Percentiles rank a stretch among this genome's conserved stretches.
phyloP scores from a whole-genome alignment of 345 rosid genomes.

The Lenwebbia sp. region DNA sequence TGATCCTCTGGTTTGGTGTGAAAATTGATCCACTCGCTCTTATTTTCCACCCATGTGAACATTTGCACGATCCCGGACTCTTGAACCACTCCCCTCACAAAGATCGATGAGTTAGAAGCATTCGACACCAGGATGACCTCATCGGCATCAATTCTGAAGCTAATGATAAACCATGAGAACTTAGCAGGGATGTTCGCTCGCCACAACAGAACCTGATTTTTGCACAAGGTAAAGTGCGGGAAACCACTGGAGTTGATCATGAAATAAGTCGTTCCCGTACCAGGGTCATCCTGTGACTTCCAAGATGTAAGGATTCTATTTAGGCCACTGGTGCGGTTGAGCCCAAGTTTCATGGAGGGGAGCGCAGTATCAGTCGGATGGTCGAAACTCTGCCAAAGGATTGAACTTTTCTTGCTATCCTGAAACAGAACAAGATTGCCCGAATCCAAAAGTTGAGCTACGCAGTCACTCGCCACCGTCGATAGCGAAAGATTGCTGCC shows the following conservation, averaged over 20 bases:
- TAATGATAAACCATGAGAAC: too few relatives aligned
- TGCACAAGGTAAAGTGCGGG: conserved; percentile 11
- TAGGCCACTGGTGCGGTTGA: background rate
- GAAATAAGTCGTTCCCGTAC: conserved; percentile 5
- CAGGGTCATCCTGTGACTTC: conserved; percentile 15
- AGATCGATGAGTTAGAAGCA: background rate
- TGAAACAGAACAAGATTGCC: too few relatives aligned
- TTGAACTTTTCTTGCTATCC: too few relatives aligned
- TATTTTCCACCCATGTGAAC: background rate
- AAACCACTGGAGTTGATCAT: conserved; percentile 11
- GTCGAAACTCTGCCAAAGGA: too few relatives aligned
- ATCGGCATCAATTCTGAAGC: background rate
- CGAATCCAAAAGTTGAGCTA: too few relatives aligned
- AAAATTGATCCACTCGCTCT: background rate
- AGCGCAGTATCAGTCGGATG: too few relatives aligned
- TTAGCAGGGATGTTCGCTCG: background rate
- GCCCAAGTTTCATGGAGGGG: conserved; percentile 25
- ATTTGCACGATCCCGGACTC: background rate
- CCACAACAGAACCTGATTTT: background rate
- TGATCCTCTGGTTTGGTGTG: background rate
- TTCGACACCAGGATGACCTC: background rate
- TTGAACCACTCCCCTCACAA: background rate
- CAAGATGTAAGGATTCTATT: conserved; percentile 16
- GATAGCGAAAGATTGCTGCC: too few relatives aligned
- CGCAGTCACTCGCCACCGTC: too few relatives aligned